Conservation (phyloP, 2,329 filamentous ascomycete genomes). For the Pseudophaeomoniella oleicola region DNA sequence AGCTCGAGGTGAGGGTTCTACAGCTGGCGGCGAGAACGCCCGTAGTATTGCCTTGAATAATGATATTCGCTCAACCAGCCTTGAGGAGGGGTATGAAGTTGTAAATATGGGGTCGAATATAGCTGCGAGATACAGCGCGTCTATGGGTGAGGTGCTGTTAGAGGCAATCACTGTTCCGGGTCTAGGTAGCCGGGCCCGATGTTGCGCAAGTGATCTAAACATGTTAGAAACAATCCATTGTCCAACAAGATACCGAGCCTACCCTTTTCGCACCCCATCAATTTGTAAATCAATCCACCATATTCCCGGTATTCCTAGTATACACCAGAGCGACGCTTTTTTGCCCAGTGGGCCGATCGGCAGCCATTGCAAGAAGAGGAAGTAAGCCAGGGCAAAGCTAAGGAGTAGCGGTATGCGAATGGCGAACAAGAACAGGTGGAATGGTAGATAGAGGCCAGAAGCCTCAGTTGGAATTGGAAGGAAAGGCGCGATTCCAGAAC, state of each 20-base stretch:
- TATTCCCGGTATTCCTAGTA: conserved; percentile 78
- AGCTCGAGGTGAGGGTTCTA: conserved; percentile 25
- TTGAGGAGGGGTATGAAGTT: conserved; percentile 60
- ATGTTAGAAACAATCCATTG: no score
- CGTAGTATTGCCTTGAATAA: conserved; percentile 61
- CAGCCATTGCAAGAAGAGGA: conserved; percentile 68
- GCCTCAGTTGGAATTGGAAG: conserved; percentile 61
- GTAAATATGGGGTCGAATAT: conserved; percentile 96
- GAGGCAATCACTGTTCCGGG: conserved; percentile 72
- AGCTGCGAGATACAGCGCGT: conserved; percentile 83
- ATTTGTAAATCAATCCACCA: conserved; percentile 99
- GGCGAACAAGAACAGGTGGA: conserved; percentile 60
- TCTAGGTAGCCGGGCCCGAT: conserved; percentile 59
- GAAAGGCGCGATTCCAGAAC: conserved; percentile 92
- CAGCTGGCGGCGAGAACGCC: conserved; percentile 49
- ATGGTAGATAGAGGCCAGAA: conserved; percentile 45
- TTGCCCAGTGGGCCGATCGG: conserved; percentile 55
- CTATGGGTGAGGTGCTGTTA: conserved; percentile 83
- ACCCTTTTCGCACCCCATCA: conserved; percentile 88
- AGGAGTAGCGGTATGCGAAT: conserved; percentile 69
- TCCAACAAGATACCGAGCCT: no score
- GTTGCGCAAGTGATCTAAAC: conserved; percentile 57
- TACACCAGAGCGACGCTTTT: conserved; percentile 75
- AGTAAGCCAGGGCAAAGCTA: conserved; percentile 53
- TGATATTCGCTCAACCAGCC: conserved; percentile 60